Evolutionary conservation across 78 protist genomes (phyloP), one percentile per base, ranked within the genome.

Genomic region (Tieghemostelium lacteum): DNA sequence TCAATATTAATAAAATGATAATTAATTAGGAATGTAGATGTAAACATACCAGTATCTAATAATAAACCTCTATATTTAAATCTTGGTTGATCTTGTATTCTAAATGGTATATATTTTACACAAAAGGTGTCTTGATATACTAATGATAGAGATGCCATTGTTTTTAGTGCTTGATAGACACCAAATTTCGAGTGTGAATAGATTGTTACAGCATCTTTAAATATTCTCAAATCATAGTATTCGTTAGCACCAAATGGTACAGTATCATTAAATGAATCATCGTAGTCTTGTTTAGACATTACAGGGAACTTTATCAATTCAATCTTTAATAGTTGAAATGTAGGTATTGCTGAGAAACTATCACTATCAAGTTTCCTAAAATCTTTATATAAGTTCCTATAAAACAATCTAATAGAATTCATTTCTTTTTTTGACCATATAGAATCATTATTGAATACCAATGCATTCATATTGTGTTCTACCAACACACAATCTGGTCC

Each of bases 21-120:
- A 8, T 37, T 10, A 31, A 36, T 19, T 36, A 36, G 33, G 5
- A 37, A 64, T 36, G 37, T 6, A 34, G 1, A 14, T 64, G 37
- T n/a, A n/a, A n/a, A n/a, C n/a, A n/a, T n/a, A n/a, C 91, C 91
- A 20, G 63, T 83, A 45, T 83, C 91, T 2, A 83, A 29, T 52
- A 83, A n/a, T 26, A 83, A 63, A n/a, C 78, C 70, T 58, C 91
- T 58, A 42, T 69, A 83, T 19, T 36, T 33, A 26, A 37, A 58
- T 26, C 72, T 40, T 40, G 91, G 91, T 58, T 17, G 28, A 69
- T 83, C 91, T 28, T 34, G n/a, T 2, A 83, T 55, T 17, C 31
- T 16, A 19, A 83, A 45, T 20, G 91, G 91, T 3, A 69, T 50
- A 42, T 55, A 40, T 24, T 24, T 49, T 10, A 76, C 54, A 74